A percentile compares a stretch with the other conserved stretches of the same genome.
Evolutionary conservation across 2,329 filamentous ascomycete genomes (phyloP).

Genomic region (Albifimbria verrucaria): DNA sequence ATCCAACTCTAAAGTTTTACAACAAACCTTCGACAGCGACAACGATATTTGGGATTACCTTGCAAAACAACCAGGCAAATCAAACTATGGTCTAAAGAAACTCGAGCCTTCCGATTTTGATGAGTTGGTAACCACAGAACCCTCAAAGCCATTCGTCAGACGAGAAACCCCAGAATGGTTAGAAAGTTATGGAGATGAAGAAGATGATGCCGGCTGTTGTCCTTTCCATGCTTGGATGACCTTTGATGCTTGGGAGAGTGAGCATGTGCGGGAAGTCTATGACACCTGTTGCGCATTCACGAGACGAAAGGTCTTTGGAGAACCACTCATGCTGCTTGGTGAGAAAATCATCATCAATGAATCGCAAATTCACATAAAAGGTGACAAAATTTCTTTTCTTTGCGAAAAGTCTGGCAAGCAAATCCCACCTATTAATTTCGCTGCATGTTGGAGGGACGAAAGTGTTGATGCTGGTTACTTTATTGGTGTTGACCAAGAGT

Average conservation of each 20-base stretch:
- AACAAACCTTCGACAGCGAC: background rate
- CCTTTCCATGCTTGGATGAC: background rate
- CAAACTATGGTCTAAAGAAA: background rate
- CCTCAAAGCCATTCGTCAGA: background rate
- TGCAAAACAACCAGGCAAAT: no score
- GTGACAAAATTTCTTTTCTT: conserved; percentile 1
- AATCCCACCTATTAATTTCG: conserved; percentile 1
- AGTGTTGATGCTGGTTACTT: background rate
- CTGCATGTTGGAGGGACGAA: background rate
- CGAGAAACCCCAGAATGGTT: background rate
- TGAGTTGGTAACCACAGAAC: background rate
- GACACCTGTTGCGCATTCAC: background rate
- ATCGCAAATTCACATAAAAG: background rate
- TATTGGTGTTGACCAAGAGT: background rate
- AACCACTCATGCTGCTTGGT: background rate
- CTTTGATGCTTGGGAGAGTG: conserved; percentile 2
- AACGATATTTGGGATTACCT: background rate
- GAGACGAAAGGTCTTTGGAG: background rate
- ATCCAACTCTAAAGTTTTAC: background rate
- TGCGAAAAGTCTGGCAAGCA: background rate
- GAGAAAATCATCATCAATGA: background rate
- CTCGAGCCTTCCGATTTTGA: background rate
- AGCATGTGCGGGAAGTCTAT: background rate
- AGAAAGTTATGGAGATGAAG: background rate
- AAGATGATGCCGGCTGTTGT: background rate